These are phyloP conservation scores for Cladophialophora yegresii DNA, from an alignment of 2,329 filamentous ascomycete genomes.

Conservation along the genomic window DNA sequence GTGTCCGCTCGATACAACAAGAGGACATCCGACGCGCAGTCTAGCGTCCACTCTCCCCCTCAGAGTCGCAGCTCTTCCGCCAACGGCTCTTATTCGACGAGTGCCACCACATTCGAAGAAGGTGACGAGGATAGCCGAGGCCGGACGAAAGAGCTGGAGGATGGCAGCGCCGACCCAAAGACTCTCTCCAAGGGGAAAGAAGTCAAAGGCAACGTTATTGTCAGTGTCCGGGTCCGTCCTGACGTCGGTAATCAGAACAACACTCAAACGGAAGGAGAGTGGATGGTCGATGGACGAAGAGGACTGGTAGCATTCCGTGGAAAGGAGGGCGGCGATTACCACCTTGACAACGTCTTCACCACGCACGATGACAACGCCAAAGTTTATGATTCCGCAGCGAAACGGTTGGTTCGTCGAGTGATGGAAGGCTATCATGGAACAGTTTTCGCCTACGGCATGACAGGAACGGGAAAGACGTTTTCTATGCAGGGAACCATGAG, in stretches of 20 bases:
- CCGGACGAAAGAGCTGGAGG: constrained; percentile 40
- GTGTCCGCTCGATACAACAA: constrained; percentile 63
- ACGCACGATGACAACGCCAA: constrained; percentile 90
- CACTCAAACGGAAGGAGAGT: constrained; percentile 72
- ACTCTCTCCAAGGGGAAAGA: constrained; percentile 58
- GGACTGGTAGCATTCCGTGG: constrained; percentile 81
- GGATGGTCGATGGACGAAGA: constrained; percentile 84
- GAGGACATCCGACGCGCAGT: constrained; percentile 71
- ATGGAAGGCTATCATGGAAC: constrained; percentile 99
- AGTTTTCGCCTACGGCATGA: constrained; percentile 95
- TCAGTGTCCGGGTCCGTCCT: constrained; percentile 90
- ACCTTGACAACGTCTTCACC: constrained; percentile 95
- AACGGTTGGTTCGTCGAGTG: constrained; percentile 88
- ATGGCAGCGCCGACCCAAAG: constrained; percentile 38
- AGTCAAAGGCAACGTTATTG: constrained; percentile 89
- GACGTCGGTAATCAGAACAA: constrained; percentile 68
- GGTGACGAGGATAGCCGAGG: constrained; percentile 57
- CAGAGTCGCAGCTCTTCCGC: constrained; percentile 90
- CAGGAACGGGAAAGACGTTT: constrained; percentile 97
- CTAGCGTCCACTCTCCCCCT: constrained; percentile 77
- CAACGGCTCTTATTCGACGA: constrained; percentile 88
- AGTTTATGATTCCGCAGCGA: constrained; percentile 92
- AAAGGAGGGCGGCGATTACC: constrained; percentile 88
- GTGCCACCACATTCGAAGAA: constrained; percentile 85
- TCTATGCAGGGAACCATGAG: constrained; percentile 98